Conservation (phyloP, 202 grass and related monocot genomes). For the Alloteropsis angusta region DNA sequence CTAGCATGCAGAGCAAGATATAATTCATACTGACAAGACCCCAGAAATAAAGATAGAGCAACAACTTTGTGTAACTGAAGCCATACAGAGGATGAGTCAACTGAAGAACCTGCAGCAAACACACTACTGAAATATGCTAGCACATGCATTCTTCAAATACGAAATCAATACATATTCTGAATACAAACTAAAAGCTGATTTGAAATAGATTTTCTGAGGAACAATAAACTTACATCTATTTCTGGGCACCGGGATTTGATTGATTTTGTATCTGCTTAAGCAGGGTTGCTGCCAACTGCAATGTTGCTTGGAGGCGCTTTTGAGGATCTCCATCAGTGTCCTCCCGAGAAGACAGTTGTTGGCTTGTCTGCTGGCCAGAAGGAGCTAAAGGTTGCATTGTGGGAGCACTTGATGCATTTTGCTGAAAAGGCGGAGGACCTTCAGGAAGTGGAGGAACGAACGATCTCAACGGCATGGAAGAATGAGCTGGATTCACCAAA, state of each 20-base stretch:
- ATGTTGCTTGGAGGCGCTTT: slow-evolving; percentile 78
- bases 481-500: slow-evolving; percentile 18
- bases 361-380: slow-evolving; percentile 34
- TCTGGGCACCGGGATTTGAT: slow-evolving; percentile 48
- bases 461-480: slow-evolving; percentile 37
- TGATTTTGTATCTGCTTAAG: slow-evolving; percentile 91
- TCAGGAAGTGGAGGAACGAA: slow-evolving; percentile 55
- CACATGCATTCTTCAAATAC: background rate
- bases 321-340: slow-evolving; percentile 58
- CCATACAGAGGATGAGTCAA: background rate
- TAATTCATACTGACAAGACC: background rate
- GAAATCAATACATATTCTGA: slow-evolving; percentile 8
- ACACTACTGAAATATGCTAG: background rate
- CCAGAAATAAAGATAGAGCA: background rate
- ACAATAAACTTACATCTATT: slow-evolving; percentile 42
- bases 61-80: background rate
- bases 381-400: slow-evolving; percentile 17
- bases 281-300: slow-evolving; percentile 78
- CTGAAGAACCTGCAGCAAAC: background rate
- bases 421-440: slow-evolving; percentile 35
- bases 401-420: slow-evolving; percentile 29
- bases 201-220: slow-evolving; percentile 24
- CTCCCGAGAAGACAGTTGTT: slow-evolving; percentile 33
- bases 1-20: background rate
- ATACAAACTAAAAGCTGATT: background rate